Evolutionary conservation across 352 stramenopile genomes (phyloP), one percentile per base, ranked within the genome.

Genomic region (Globisporangium echinulatum): DNA sequence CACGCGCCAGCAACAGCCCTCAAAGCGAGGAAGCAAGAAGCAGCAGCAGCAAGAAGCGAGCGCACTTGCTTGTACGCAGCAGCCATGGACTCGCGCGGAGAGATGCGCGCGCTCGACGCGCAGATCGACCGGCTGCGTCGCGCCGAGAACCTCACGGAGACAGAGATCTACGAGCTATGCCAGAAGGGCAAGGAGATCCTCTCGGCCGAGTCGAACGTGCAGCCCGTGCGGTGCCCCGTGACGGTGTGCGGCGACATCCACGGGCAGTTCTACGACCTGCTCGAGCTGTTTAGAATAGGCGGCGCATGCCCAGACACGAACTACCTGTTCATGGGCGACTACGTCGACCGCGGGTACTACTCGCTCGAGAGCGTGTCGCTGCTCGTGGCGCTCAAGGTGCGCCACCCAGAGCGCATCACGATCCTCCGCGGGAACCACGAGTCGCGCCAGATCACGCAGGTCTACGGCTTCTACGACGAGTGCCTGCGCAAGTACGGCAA

Each of bases 281-380:
- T 93, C 46, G 86, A 96, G 73, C 80, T 96, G 43, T 96, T 96
- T 67, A 80, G 82, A 74, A 94, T 96, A 87, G 85, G 87, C 68
- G 87, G 87, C 25, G 72, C 73, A 17, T 92, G 84, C 61, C 87
- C 87, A 33, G 87, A 96, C 67, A 96, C 87, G 46, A 96, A 96
- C 71, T 96, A 96, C 76, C 72, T 96, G 11, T 96, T 96, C 75
- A 92, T 96, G 83, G 87, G 87, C 40, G 87, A 96, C 71, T 96
- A 93, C 55, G 87, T 96, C 38, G 87, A 96, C 69, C 87, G 87
- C 33, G 87, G 87, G 8, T 94, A 94, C 71, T 94, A 95, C 68
- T 92, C 80, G 56, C 71, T 96, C 40, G 85, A 94, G 69, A 92
- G 75, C 52, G 79, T 96, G 19, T 80, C 80, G 60, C 70, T 96